Conservation (phyloP, 305 asterid species). For the Galium porrigens region DNA sequence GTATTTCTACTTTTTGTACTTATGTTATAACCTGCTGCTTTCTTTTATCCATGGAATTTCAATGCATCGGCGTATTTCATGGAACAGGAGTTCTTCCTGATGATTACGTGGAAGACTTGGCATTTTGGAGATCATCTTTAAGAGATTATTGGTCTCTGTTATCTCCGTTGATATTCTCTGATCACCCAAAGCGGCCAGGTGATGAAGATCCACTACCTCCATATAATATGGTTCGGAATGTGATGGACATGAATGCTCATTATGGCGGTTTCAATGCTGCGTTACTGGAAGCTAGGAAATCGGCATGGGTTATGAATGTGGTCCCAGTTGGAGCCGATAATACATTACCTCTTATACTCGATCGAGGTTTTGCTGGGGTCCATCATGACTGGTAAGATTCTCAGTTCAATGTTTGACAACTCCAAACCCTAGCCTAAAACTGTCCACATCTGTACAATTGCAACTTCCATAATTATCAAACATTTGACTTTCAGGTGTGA, state of each 20-base stretch:
- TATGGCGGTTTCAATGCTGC: slow-evolving; percentile 82
- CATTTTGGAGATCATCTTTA: slow-evolving; percentile 59
- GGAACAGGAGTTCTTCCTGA: slow-evolving; percentile 54
- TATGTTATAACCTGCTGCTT: neutral
- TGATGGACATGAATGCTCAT: slow-evolving; percentile 90
- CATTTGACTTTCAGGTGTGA: slow-evolving; percentile 54
- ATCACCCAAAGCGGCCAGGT: slow-evolving; percentile 97
- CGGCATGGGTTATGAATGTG: slow-evolving; percentile 91
- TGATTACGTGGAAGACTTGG: slow-evolving; percentile 53
- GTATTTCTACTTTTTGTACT: neutral
- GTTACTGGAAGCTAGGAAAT: slow-evolving; percentile 49
- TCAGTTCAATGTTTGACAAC: neutral
- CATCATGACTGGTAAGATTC: slow-evolving; percentile 36
- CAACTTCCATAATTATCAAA: neutral
- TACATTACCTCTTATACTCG: slow-evolving; percentile 68
- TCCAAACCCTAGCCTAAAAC: neutral
- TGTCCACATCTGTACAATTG: neutral
- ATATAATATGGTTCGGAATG: slow-evolving; percentile 83
- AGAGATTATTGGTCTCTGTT: slow-evolving; percentile 86
- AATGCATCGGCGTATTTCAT: neutral
- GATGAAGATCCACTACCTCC: slow-evolving; percentile 96
- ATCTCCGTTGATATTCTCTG: slow-evolving; percentile 90
- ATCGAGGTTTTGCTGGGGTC: slow-evolving; percentile 73
- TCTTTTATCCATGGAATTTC: neutral
- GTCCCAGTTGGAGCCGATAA: slow-evolving; percentile 57